Base-by-base conservation (phyloP, 352 stramenopile species). In the Phytophthora agathidicida region DNA sequence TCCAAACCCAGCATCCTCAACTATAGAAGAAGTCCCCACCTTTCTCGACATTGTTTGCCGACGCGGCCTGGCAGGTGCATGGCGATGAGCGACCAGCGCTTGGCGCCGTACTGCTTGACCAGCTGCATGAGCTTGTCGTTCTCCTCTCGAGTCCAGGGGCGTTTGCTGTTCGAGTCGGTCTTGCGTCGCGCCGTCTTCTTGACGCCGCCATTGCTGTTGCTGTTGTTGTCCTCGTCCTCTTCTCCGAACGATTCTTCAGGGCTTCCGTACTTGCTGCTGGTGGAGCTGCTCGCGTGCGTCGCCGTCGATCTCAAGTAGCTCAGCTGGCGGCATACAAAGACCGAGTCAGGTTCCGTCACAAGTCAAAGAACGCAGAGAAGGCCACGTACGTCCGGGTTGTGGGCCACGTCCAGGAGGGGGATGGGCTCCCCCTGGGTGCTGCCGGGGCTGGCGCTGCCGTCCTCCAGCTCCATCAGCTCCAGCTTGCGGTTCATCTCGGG, bases 71-170 rank as follows among this genome's bases (percentile, higher is more conserved):
- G 86, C 26, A 97, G 58, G 49, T 96, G 86, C 80, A 92, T 91
- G 28, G 89, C 88, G 48, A 96, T 96, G 22, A 96, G 69, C 27
- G 88, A 94, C 89, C 89, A 97, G 37, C 88, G 73, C 61, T 96
- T 96, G 23, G 85, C 78, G 4, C 89, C 89, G 58, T 96, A 96
- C 61, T 96, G 84, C 59, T 91, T 90, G 38, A 97, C 89, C 16
- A 96, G 63, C 49, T 95, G 80, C 66, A 92, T 85, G 13, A 97
- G 73, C 53, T 95, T 90, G 20, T 91, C 84, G 43, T 97, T 95
- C 73, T 97, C 88, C 61, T 96, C 86, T 14, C 84, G 70, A 5
- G 86, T 93, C 86, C 86, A 96, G 2, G 84, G 83, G 1, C 85
- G 84, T 39, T 96, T 96, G 65, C 86, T 93, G 66, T 91, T 96